Base-by-base conservation (phyloP, 2,329 filamentous ascomycete genomes). In the Xylaria sp. region DNA sequence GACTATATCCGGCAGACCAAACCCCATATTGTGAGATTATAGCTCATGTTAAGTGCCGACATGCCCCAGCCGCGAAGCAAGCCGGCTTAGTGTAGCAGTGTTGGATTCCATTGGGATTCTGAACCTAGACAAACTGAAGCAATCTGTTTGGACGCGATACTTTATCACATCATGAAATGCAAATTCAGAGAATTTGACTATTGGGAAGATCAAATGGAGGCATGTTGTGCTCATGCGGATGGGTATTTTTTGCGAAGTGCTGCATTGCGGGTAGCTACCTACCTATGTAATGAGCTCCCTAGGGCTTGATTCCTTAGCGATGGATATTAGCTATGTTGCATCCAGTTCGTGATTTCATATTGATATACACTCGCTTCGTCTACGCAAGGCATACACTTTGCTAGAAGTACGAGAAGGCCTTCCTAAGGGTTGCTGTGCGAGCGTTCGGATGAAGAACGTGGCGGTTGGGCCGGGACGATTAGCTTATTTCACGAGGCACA, bases 1-100 rank as follows among this genome's bases (percentile, higher is more conserved):
- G 33, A 33, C 53, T 42, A 4, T 33, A 28, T 5, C 36, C 42
- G 7, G 13, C 20, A 40, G 20, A 15, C 51, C 10, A n/a, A 58
- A 31, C 44, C 33, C 44, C 38, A n/a, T 28, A 42, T 40, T 44
- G 23, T 51, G 53, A 51, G 53, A 51, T 59, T 59, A 58, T 51
- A 51, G 40, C 20, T 20, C 6, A 15, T 56, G n/a, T 15, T 6
- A 54, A 36, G 23, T 54, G 51, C 40, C 51, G 40, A n/a, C 10
- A 38, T n/a, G 31, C 10, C 11, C 20, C n/a, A 6, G 28, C 20
- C 6, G 17, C n/a, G 54, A 20, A 62, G 44, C 5, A 59, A 49
- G 58, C 33, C 20, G 13, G 20, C 17, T 40, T 44, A 31, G 36
- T 38, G 31, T 33, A 31, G 49, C 6, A 53, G 49, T 33, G 49